phyloP scores from a whole-genome alignment of 2,329 filamentous ascomycete species.

The Monosporascus sp. region DNA sequence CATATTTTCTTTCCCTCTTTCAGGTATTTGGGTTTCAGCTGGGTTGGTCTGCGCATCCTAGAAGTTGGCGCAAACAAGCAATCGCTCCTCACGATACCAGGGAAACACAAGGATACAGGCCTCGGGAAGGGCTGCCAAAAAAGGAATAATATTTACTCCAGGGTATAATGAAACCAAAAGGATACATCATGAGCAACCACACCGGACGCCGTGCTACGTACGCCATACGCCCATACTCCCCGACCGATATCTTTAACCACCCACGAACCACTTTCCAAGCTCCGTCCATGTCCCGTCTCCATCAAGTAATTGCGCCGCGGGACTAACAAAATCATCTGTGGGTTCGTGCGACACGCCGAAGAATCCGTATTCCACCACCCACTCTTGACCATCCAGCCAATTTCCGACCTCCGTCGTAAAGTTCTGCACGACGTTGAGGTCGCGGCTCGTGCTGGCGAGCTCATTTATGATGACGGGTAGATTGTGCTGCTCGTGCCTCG shows the following conservation, averaged over 20 bases:
- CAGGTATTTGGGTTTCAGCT: background rate
- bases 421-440: slow-evolving; percentile 25
- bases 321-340: slow-evolving; percentile 36
- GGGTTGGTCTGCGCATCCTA: background rate
- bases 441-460: slow-evolving; percentile 33
- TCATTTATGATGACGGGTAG: slow-evolving; percentile 34
- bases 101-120: background rate
- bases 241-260: background rate
- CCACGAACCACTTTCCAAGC: background rate
- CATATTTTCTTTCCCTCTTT: no score
- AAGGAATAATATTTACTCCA: background rate
- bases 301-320: slow-evolving; percentile 36
- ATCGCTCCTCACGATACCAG: background rate
- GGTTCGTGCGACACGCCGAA: slow-evolving; percentile 33
- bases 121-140: background rate
- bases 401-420: slow-evolving; percentile 32
- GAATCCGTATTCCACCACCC: slow-evolving; percentile 34
- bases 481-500: slow-evolving; percentile 28
- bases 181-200: no score
- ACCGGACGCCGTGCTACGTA: no score
- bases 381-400: slow-evolving; percentile 34
- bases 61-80: background rate
- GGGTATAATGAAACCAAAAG: no score
- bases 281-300: slow-evolving; percentile 20
- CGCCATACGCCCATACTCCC: no score